phyloP scores from a whole-genome alignment of 805 yeast genomes.

The Sungouiozyma intestinalis region DNA sequence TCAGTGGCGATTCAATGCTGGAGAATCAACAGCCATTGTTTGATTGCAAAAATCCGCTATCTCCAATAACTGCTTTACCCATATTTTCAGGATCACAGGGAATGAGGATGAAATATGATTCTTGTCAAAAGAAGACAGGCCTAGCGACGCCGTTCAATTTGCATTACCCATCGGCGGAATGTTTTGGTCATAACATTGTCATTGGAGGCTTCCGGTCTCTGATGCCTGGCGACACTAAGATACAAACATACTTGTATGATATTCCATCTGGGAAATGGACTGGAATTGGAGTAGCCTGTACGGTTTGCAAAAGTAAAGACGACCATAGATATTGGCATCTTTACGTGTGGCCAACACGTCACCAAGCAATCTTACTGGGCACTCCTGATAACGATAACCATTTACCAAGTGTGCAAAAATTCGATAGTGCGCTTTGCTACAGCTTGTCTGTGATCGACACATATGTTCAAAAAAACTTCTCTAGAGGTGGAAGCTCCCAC shows the following conservation, averaged over 20 bases:
- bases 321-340: slow-evolving; percentile 53
- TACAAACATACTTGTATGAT: slow-evolving; percentile 22
- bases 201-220: slow-evolving; percentile 47
- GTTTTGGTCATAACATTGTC: slow-evolving; percentile 57
- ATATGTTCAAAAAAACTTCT: slow-evolving; percentile 7
- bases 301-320: slow-evolving; percentile 41
- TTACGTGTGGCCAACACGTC: slow-evolving; percentile 70
- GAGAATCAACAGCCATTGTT: background rate
- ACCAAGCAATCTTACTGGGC: slow-evolving; percentile 55
- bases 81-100: slow-evolving; percentile 24
- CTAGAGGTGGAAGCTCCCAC: background rate
- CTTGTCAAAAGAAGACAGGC: slow-evolving; percentile 9
- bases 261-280: slow-evolving; percentile 44
- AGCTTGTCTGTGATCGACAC: slow-evolving; percentile 46
- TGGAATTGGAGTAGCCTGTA: slow-evolving; percentile 41
- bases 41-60: slow-evolving; percentile 3
- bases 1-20: background rate
- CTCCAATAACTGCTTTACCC: slow-evolving; percentile 29
- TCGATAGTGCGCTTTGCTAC: slow-evolving; percentile 37
- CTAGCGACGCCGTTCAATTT: slow-evolving; percentile 28
- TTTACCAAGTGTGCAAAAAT: slow-evolving; percentile 32
- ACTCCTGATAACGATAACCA: slow-evolving; percentile 19
- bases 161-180: slow-evolving; percentile 48
- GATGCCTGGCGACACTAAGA: slow-evolving; percentile 20
- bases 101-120: slow-evolving; percentile 21